Evolutionary conservation across 805 yeast genomes (phyloP).

Genomic region (Myxozyma geophila): DNA sequence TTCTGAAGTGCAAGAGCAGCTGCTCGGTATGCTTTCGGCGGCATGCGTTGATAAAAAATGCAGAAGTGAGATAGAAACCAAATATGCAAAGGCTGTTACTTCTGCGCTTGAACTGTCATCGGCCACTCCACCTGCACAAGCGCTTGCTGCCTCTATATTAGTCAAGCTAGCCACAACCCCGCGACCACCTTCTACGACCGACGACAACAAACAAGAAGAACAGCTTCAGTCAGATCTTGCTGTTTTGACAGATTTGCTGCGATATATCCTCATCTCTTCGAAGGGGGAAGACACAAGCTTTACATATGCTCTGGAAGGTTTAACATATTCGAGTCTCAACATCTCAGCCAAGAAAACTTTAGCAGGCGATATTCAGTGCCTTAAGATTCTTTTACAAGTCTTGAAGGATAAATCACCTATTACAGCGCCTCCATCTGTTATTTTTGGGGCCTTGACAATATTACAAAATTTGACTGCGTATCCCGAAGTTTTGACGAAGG

Average conservation of each 20-base stretch:
- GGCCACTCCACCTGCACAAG: conserved; percentile 35
- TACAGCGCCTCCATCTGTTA: conserved; percentile 36
- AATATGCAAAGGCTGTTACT: conserved; percentile 37
- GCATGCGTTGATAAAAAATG: conserved; percentile 44
- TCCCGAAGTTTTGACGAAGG: conserved; percentile 43
- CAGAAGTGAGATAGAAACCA: conserved; percentile 40
- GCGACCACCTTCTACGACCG: conserved; percentile 37
- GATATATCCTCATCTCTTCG: conserved; percentile 35
- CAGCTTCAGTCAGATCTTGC: conserved; percentile 35
- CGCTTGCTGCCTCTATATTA: conserved; percentile 45
- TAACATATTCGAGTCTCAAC: conserved; percentile 46
- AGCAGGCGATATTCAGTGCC: conserved; percentile 25
- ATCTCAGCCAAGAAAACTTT: conserved; percentile 42
- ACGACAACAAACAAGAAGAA: conserved; percentile 25
- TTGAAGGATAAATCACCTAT: conserved; percentile 23
- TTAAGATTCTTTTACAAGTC: conserved; percentile 35
- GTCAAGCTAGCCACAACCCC: conserved; percentile 43
- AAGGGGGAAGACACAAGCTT: conserved; percentile 20
- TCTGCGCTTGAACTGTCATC: conserved; percentile 36
- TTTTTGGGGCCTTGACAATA: conserved; percentile 44
- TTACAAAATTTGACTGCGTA: conserved; percentile 44
- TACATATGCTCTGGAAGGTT: conserved; percentile 43
- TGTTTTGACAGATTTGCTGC: conserved; percentile 42
- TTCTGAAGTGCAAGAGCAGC: conserved; percentile 36
- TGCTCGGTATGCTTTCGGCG: conserved; percentile 45